Evolutionary conservation across 106 monocot species (phyloP).

Genomic region (Platanthera guangdongensis): DNA sequence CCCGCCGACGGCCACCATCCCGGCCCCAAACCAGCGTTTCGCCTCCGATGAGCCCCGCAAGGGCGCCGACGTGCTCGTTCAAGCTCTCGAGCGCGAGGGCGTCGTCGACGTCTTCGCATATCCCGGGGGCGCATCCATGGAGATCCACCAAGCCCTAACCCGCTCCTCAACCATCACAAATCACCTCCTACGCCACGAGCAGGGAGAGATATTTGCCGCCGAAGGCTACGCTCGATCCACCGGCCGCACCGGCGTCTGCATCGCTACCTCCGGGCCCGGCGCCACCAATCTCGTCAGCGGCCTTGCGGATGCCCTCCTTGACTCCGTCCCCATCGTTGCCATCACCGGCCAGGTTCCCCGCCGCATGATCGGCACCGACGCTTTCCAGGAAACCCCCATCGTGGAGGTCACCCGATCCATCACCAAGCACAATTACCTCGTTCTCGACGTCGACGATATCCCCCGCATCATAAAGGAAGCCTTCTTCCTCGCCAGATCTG

Average conservation of each 20-base stretch:
- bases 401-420: slow-evolving; percentile 86
- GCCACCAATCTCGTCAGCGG: slow-evolving; percentile 87
- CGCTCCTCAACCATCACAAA: slow-evolving; percentile 60
- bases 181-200: slow-evolving; percentile 88
- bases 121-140: slow-evolving; percentile 91
- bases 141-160: slow-evolving; percentile 95
- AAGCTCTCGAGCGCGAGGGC: slow-evolving; percentile 74
- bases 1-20: background rate
- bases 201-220: slow-evolving; percentile 81
- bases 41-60: slow-evolving; percentile 61
- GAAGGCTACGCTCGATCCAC: slow-evolving; percentile 80
- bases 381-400: slow-evolving; percentile 92
- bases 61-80: slow-evolving; percentile 84
- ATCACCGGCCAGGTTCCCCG: slow-evolving; percentile 95
- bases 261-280: slow-evolving; percentile 92
- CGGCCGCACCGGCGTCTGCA: slow-evolving; percentile 74
- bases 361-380: slow-evolving; percentile 89
- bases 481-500: slow-evolving; percentile 70
- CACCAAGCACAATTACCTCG: slow-evolving; percentile 90
- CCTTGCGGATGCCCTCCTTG: slow-evolving; percentile 80
- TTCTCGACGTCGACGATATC: slow-evolving; percentile 72
- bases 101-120: slow-evolving; percentile 84
- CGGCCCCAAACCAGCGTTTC: slow-evolving; percentile 13
- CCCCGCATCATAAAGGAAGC: slow-evolving; percentile 70
- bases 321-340: slow-evolving; percentile 83